Conservation (phyloP, 768 basidiomycete genomes). For the Kwoniella newhampshirensis region DNA sequence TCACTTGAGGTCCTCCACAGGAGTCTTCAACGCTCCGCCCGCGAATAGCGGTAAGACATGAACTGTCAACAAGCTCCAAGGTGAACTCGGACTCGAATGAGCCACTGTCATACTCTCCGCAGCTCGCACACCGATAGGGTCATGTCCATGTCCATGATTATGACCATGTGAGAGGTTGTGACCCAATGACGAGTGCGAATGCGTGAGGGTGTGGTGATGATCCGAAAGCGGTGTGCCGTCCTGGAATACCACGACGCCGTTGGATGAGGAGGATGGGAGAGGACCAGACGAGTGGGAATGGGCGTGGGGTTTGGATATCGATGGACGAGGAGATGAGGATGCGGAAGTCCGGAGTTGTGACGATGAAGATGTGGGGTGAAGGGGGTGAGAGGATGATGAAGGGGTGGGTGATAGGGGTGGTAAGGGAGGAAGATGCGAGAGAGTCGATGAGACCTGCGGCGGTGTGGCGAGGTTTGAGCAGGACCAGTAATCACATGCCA, state of each 20-base stretch:
- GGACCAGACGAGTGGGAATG: slow-evolving; percentile 19
- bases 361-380: neutral
- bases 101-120: slow-evolving; percentile 36
- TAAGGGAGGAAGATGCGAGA: slow-evolving; percentile 44
- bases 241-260: slow-evolving; percentile 28
- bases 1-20: slow-evolving; percentile 85
- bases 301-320: slow-evolving; percentile 9
- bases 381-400: slow-evolving; percentile 8
- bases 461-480: neutral
- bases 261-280: slow-evolving; percentile 7
- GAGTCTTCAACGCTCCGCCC: slow-evolving; percentile 76
- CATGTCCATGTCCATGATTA: slow-evolving; percentile 6
- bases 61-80: slow-evolving; percentile 81
- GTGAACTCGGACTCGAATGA: slow-evolving; percentile 53
- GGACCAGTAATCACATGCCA: no score
- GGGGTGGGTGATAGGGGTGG: slow-evolving; percentile 40
- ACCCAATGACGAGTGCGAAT: neutral
- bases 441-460: slow-evolving; percentile 43
- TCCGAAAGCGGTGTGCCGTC: slow-evolving; percentile 33
- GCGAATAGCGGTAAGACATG: slow-evolving; percentile 90
- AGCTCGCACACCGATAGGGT: slow-evolving; percentile 4
- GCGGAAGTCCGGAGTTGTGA: neutral
- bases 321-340: slow-evolving; percentile 1
- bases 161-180: no score
- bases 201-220: slow-evolving; percentile 6